A percentile compares a stretch with the other conserved stretches of the same genome.
phyloP scores from a whole-genome alignment of 371 early-diverging fungal genomes.

The Actinomortierella ambigua region DNA sequence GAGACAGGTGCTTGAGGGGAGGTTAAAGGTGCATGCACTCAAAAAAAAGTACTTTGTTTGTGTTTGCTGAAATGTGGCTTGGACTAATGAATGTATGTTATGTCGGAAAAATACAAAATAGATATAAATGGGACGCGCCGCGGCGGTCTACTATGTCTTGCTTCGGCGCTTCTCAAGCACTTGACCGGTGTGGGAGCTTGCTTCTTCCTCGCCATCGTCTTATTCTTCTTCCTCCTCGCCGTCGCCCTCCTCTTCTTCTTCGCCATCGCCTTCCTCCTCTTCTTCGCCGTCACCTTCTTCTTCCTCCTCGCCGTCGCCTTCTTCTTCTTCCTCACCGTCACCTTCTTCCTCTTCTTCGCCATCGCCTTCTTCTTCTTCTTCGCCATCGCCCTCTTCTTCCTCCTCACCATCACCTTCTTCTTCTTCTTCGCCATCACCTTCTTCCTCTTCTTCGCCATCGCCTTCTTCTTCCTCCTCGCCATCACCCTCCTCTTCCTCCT shows the following conservation, averaged over 20 bases:
- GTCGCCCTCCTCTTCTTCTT: background rate
- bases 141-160: no score
- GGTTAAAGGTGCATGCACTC: no score
- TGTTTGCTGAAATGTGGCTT: no score
- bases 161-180: no score
- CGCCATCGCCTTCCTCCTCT: slow-evolving; percentile 19
- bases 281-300: background rate
- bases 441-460: slow-evolving; percentile 1
- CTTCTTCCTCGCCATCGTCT: background rate
- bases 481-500: slow-evolving; percentile 21
- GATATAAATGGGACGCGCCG: no score
- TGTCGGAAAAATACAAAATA: no score
- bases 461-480: slow-evolving; percentile 8
- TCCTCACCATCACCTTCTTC: slow-evolving; percentile 2
- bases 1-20: no score
- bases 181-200: no score
- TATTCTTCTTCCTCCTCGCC: slow-evolving; percentile 5
- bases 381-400: slow-evolving; percentile 8
- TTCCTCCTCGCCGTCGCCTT: slow-evolving; percentile 4
- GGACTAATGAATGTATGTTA: no score
- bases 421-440: slow-evolving; percentile 4
- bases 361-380: slow-evolving; percentile 16
- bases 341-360: background rate
- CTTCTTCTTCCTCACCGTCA: slow-evolving; percentile 2
- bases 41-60: no score